Evolutionary conservation across 305 asterid species (phyloP).

Genomic region (Fraxinus baroniana): DNA sequence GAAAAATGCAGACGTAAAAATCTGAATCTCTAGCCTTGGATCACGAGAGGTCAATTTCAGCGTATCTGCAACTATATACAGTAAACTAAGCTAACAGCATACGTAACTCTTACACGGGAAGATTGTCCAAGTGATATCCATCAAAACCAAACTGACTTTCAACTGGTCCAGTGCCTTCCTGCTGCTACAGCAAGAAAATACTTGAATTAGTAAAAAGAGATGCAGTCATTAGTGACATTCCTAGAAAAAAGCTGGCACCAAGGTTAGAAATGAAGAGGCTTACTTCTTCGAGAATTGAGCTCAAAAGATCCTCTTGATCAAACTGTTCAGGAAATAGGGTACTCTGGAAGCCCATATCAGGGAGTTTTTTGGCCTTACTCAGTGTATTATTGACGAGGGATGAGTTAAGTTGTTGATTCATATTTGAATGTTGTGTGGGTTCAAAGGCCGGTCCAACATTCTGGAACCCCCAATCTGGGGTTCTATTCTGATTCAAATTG

Average conservation of each 20-base stretch:
- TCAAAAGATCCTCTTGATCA: constrained; percentile 67
- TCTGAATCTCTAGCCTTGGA: constrained; percentile 1
- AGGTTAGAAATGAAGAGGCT: neutral
- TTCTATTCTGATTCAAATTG: constrained; percentile 41
- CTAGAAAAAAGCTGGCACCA: neutral
- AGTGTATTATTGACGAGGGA: constrained; percentile 24
- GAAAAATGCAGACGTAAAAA: neutral
- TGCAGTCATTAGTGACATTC: neutral
- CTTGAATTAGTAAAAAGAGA: neutral
- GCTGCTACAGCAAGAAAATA: constrained; percentile 18
- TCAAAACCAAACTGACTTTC: constrained; percentile 43
- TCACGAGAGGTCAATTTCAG: constrained; percentile 25
- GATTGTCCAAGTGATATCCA: constrained; percentile 39
- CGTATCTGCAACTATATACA: constrained; percentile 36
- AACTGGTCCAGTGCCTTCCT: constrained; percentile 34
- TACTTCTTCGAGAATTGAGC: constrained; percentile 60
- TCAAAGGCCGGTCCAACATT: constrained; percentile 44
- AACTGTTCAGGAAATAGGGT: constrained; percentile 41
- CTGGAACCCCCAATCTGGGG: constrained; percentile 51
- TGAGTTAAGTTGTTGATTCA: constrained; percentile 30
- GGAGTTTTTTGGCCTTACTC: constrained; percentile 41
- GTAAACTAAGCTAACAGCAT: neutral
- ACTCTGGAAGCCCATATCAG: constrained; percentile 43
- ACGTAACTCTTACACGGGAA: constrained; percentile 27
- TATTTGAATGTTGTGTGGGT: constrained; percentile 40